Conservation (phyloP, 306 rosid species). For the Prosopis cineraria region DNA sequence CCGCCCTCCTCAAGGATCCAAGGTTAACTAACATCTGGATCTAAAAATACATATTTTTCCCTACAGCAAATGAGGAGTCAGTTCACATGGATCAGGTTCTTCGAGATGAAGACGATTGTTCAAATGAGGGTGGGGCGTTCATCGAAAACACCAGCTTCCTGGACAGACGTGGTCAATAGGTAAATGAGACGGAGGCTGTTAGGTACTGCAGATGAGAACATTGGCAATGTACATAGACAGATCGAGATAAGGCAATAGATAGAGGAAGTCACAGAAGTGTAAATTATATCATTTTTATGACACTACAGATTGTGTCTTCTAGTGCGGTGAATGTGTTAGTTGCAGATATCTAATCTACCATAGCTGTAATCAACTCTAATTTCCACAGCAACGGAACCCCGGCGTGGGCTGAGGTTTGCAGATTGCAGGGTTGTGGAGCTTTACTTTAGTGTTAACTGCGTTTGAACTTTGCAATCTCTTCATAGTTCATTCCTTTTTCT, state of each 20-base stretch:
- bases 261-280: conserved; percentile 1
- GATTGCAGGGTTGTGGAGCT: background rate
- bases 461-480: background rate
- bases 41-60: conserved; percentile 6
- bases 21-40: conserved; percentile 25
- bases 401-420: background rate
- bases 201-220: conserved; percentile 35
- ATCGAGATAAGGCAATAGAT: background rate
- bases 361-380: background rate
- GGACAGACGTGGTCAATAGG: conserved; percentile 31
- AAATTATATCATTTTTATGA: background rate
- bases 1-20: too few relatives aligned
- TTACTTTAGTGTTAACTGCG: too few relatives aligned
- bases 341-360: background rate
- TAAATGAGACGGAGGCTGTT: conserved; percentile 36
- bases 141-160: conserved; percentile 23
- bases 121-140: conserved; percentile 19
- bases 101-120: conserved; percentile 36
- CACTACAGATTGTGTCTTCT: background rate
- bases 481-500: background rate
- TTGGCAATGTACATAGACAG: conserved; percentile 21
- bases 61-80: conserved; percentile 45
- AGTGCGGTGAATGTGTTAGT: background rate
- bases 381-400: background rate
- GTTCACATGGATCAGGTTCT: conserved; percentile 29